Evolutionary conservation across 1,284 basidiomycete genomes (phyloP), one percentile per base, ranked within the genome.

Genomic region (Xerocomus minutiporus): DNA sequence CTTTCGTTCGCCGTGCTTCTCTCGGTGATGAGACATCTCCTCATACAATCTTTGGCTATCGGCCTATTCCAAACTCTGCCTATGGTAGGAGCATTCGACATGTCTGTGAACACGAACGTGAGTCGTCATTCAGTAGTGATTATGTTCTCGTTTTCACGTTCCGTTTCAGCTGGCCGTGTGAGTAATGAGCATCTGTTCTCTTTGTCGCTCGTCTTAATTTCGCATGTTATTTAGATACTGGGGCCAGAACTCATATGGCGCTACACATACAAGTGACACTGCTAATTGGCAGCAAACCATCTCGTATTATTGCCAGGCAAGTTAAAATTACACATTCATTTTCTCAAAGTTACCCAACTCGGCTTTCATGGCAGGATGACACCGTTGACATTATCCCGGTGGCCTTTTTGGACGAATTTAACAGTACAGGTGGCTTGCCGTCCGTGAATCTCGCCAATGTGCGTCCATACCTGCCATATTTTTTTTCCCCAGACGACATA

Each of bases 361-460:
- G 6, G 41, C 1, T 4, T 34, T 7, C 29, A 41, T 12, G 26
- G 20, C 13, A 66, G 62, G 55, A 52, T 32, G n/a, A 17, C 17
- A 55, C 53, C 7, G 55, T 61, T 4, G 39, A 63, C 45, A 76
- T 72, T 13, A 73, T 85, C 50, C 82, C 83, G 0, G 60, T 86
- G 31, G 82, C 83, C 3, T 86, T 86, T 64, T 57, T 86, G 48
- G 71, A 82, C 57, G 69, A 75, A 25, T 84, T 83, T 64, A 80
- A 79, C 60, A 72, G 73, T 26, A 72, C 74, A 20, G 83, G 81
- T 0, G 77, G 76, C 8, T 62, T 83, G 6, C 85, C 84, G 1
- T 78, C 79, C 28, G 72, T 87, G 54, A 75, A 86, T 65, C 68
- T 87, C 39, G 75, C 82, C 17, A 86, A 84, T 61, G 83, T 81